Base-by-base conservation (phyloP, 2,329 filamentous ascomycete genomes). In the Albifimbria verrucaria region DNA sequence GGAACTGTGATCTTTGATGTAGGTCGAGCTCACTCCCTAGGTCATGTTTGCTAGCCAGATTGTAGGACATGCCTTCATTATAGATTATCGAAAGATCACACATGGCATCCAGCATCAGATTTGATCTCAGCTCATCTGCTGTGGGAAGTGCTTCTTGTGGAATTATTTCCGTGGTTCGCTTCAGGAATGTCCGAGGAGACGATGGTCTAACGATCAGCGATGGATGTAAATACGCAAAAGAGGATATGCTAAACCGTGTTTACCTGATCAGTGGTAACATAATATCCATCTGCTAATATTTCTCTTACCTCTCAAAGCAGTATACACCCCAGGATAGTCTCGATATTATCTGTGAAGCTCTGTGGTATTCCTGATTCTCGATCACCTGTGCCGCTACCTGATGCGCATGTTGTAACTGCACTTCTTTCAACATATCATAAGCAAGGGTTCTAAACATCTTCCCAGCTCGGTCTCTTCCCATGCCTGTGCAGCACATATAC, bases 231-330 rank as follows among this genome's bases (percentile, higher is more conserved):
- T 57, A 56, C 17, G 58, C 39, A 39, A 56, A 56, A 12, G 46
- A 43, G 7, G 54, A 49, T n/a, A 60, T 57, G 36, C 53, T 56
- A 44, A 20, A n/a, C n/a, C n/a, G n/a, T n/a, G n/a, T n/a, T n/a
- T n/a, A n/a, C n/a, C n/a, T n/a, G n/a, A n/a, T n/a, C n/a, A n/a
- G n/a, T 17, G 7, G 15, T 7, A 21, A 25, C 4, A 7, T 41
- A 7, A 17, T 25, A 22, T 4, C 15, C n/a, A 24, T 9, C 7
- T 15, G 7, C 26, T 32, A 32, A 32, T n/a, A n/a, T n/a, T n/a
- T n/a, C n/a, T n/a, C n/a, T n/a, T 49, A 59, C 60, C 60, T 62
- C 42, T 62, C 58, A 24, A 57, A 59, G 22, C 53, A 56, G 20
- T 57, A 60, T 12, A 60, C 39, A 1, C 59, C 59, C 58, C 58